phyloP scores from a whole-genome alignment of 2,329 filamentous ascomycete genomes.

The Microcyclospora pomicola region DNA sequence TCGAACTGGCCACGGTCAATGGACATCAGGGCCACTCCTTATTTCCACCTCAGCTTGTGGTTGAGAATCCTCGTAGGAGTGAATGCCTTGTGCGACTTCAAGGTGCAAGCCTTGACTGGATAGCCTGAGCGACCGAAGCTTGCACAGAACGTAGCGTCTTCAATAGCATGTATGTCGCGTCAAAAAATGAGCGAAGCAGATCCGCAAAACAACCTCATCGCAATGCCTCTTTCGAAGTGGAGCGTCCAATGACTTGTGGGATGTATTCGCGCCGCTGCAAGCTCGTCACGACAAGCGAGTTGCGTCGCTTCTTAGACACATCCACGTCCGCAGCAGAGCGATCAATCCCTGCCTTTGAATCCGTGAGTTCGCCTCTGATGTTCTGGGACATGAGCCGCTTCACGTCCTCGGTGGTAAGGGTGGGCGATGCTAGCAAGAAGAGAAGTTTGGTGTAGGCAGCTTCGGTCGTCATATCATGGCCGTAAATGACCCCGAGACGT shows the following conservation, averaged over 20 bases:
- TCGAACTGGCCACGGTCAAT: too few species aligned
- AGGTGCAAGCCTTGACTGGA: too few species aligned
- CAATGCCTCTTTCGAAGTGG: neutral
- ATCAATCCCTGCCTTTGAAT: constrained; percentile 2
- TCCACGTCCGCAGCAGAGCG: neutral
- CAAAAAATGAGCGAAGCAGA: too few species aligned
- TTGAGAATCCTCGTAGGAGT: too few species aligned
- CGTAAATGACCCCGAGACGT: constrained; percentile 74
- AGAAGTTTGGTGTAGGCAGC: constrained; percentile 83
- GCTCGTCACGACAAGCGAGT: neutral
- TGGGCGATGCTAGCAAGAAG: constrained; percentile 53
- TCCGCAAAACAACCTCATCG: too few species aligned
- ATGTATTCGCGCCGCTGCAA: neutral
- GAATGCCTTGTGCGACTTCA: too few species aligned
- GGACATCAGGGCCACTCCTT: too few species aligned
- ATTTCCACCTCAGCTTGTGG: too few species aligned
- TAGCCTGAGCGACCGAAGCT: too few species aligned
- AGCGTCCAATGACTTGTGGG: neutral
- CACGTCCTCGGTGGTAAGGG: constrained; percentile 51
- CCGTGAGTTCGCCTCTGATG: constrained; percentile 74
- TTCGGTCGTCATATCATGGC: constrained; percentile 78
- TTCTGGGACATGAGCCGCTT: constrained; percentile 57
- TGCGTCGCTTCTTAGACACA: neutral
- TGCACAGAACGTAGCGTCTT: too few species aligned
- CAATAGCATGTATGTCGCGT: too few species aligned